Conservation (phyloP, 73 alveolate species). For the Uronychia setigera region DNA sequence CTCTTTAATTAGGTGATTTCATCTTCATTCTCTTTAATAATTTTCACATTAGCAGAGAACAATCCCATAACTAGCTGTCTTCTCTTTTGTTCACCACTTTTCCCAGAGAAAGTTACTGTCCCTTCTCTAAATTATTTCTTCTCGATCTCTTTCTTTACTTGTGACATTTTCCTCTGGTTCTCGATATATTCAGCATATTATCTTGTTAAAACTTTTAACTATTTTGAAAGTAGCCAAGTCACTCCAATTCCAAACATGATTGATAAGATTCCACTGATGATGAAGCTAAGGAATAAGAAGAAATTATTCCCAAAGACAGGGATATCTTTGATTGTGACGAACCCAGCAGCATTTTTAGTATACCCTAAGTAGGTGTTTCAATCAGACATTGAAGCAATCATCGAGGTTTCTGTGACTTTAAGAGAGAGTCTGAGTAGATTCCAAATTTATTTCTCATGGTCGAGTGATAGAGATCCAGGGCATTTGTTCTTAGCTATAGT, state of each 20-base stretch:
- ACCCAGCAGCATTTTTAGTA: neutral
- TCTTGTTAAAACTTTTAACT: neutral
- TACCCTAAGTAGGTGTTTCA: neutral
- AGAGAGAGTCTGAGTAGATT: neutral
- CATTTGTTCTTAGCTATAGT: neutral
- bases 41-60: neutral
- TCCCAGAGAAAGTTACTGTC: neutral
- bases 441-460: neutral
- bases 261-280: neutral
- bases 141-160: neutral
- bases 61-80: neutral
- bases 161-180: neutral
- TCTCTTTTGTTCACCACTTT: neutral
- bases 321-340: neutral
- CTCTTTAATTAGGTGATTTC: neutral
- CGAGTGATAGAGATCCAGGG: no score
- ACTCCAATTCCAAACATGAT: neutral
- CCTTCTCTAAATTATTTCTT: neutral
- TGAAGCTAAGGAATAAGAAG: neutral
- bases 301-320: neutral
- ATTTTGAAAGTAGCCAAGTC: neutral
- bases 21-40: neutral
- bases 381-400: neutral
- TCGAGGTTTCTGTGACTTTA: neutral
- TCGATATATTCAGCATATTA: neutral